Evolutionary conservation across 2,329 filamentous ascomycete genomes (phyloP).

Genomic region (Alternaria gansuensis): DNA sequence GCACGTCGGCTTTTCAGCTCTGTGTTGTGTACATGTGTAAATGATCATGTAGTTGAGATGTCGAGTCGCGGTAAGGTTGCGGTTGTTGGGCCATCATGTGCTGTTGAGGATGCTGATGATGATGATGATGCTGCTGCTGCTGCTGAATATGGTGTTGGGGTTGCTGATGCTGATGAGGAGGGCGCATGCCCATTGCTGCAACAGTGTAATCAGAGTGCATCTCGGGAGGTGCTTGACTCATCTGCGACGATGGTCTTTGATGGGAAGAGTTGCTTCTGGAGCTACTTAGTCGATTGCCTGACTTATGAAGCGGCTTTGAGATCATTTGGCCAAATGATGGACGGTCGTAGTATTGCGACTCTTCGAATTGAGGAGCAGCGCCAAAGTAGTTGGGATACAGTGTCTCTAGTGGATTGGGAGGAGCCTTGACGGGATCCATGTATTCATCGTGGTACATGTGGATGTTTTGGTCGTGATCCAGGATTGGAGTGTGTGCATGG

Average conservation of each 20-base stretch:
- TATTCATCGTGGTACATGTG: conserved; percentile 36
- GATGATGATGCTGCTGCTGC: conserved; percentile 24
- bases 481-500: conserved; percentile 31
- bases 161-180: conserved; percentile 29
- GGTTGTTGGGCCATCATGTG: conserved; percentile 35
- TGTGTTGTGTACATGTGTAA: conserved; percentile 38
- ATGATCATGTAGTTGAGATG: conserved; percentile 36
- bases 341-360: conserved; percentile 50
- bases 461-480: conserved; percentile 33
- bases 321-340: conserved; percentile 49
- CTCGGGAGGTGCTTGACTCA: conserved; percentile 32
- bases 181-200: conserved; percentile 35
- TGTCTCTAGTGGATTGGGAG: conserved; percentile 44
- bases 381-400: conserved; percentile 51
- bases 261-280: conserved; percentile 40
- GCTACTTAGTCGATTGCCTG: conserved; percentile 40
- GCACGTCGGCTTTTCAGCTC: conserved; percentile 19
- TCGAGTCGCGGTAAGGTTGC: conserved; percentile 31
- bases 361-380: conserved; percentile 46
- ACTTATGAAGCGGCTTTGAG: conserved; percentile 46
- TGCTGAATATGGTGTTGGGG: conserved; percentile 28
- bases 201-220: conserved; percentile 37
- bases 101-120: conserved; percentile 30
- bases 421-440: conserved; percentile 41
- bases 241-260: conserved; percentile 35